These are phyloP conservation scores for Auricularia cornea DNA, from an alignment of 768 basidiomycete genomes.

Conservation along the genomic window DNA sequence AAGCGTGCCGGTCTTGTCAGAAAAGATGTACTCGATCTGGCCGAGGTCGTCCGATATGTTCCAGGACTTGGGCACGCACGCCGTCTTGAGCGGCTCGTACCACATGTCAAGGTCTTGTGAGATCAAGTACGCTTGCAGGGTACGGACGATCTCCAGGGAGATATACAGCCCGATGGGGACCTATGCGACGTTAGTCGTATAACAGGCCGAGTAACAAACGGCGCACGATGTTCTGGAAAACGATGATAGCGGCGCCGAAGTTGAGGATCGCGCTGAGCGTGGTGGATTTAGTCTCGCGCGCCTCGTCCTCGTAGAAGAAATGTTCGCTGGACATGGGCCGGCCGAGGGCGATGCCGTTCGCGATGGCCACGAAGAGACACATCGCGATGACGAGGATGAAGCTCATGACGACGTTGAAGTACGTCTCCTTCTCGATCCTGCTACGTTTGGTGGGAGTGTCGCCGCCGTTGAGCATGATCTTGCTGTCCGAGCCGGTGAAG, in stretches of 20 bases:
- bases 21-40: conserved; percentile 93
- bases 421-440: conserved; percentile 95
- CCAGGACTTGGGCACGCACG: conserved; percentile 95
- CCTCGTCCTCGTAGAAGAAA: conserved; percentile 55
- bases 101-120: conserved; percentile 96
- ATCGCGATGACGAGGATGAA: conserved; percentile 70
- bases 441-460: conserved; percentile 93
- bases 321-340: conserved; percentile 53
- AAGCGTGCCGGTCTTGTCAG: conserved; percentile 93
- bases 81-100: conserved; percentile 75
- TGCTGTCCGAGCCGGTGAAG: conserved; percentile 88
- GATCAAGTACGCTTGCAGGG: conserved; percentile 94
- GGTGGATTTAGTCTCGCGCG: conserved; percentile 50
- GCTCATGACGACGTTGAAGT: conserved; percentile 83
- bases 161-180: conserved; percentile 93
- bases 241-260: conserved; percentile 87
- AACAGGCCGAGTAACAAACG: neutral
- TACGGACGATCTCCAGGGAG: conserved; percentile 96
- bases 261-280: conserved; percentile 77
- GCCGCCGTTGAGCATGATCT: conserved; percentile 91
- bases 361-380: conserved; percentile 67
- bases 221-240: conserved; percentile 84
- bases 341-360: conserved; percentile 64
- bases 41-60: conserved; percentile 98
- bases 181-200: neutral